Base-by-base conservation (phyloP, 352 stramenopile species). In the Phytophthora syringae region DNA sequence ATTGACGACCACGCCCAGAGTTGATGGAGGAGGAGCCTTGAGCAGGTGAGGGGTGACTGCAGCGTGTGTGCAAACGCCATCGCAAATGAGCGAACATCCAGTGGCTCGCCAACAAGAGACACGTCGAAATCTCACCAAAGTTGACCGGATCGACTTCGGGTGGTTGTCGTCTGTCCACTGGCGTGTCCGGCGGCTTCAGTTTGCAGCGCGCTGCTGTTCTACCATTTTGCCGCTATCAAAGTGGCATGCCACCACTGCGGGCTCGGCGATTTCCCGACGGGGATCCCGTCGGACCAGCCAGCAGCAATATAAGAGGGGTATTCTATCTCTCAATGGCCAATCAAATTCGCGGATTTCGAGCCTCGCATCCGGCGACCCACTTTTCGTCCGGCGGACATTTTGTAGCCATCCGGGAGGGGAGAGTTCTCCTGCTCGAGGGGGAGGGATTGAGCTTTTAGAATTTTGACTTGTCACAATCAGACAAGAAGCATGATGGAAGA, bases 101-200 rank as follows among this genome's bases (percentile, higher is more conserved):
- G 48, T 16, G 28, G 16, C 30, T 28, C 18, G 3, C 28, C 28
- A 55, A 7, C 48, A 22, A 44, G 27, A 43, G 48, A 55, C n/a
- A 20, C 25, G n/a, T 16, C 43, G 0, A 21, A 39, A 27, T 21
- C 22, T 16, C 54, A 36, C 24, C 40, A 43, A 53, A 21, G 12
- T 53, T 47, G 24, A 16, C 24, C 42, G 39, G 37, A 44, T 44
- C n/a, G 40, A 42, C 30, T 28, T 62, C 15, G n/a, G 22, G 30
- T 55, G 32, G 25, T 40, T 11, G n/a, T 39, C 21, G 53, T 45
- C 32, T 63, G 54, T 48, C n/a, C 54, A 52, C 57, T 59, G 57
- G 18, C 37, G 58, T 65, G 27, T 39, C 21, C 7, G 36, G 24
- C 54, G 42, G 16, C 22, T 48, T 25, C 21, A 39, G n/a, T 37